Conservation (phyloP, 2,329 filamentous ascomycete species). For the Fusarium multiceps region DNA sequence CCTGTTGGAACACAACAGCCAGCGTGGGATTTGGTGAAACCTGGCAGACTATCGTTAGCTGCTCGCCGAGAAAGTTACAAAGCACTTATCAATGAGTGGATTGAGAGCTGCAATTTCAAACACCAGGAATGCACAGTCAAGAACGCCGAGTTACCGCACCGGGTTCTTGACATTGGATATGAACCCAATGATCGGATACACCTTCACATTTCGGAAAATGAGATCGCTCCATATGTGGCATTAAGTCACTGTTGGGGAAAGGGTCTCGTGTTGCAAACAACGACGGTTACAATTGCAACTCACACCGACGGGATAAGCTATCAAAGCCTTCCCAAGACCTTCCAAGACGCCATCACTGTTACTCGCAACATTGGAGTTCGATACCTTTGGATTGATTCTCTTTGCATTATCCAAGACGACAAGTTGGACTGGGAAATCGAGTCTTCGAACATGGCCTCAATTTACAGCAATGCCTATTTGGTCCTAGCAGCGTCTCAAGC, state of each 20-base stretch:
- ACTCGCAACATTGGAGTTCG: neutral
- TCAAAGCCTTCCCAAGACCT: neutral
- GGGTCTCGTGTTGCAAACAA: neutral
- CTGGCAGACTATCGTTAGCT: rapidly evolving
- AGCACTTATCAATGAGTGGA: neutral
- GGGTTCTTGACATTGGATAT: neutral
- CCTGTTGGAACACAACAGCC: neutral
- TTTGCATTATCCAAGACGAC: neutral
- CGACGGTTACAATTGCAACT: rapidly evolving
- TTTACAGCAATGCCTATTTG: neutral
- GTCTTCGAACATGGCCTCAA: neutral
- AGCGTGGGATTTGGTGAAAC: neutral
- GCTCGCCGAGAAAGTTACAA: neutral
- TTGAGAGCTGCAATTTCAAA: neutral
- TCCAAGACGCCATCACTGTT: neutral
- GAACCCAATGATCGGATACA: rapidly evolving
- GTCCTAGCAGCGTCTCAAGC: neutral
- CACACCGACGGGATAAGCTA: rapidly evolving
- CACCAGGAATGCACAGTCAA: neutral
- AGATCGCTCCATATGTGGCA: neutral
- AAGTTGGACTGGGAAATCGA: neutral
- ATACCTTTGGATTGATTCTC: neutral
- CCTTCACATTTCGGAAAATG: neutral
- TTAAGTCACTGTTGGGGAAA: neutral
- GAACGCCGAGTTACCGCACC: neutral